Conservation (phyloP, 2,329 filamentous ascomycete species). For the Fusarium pseudocircinatum region DNA sequence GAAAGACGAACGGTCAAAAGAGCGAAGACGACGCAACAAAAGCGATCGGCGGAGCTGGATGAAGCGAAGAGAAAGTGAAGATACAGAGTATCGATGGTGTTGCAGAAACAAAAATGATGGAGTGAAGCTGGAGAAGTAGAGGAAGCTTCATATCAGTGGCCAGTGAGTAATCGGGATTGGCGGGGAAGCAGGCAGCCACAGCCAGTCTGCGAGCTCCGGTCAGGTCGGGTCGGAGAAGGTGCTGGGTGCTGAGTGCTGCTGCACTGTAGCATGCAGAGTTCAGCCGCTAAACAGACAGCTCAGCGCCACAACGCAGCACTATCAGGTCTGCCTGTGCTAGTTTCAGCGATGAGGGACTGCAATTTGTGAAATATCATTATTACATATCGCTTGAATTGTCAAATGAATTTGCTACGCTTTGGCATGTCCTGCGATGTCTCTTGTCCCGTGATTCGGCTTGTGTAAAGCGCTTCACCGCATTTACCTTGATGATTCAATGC, state of each 20-base stretch:
- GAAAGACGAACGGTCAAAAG: not conserved
- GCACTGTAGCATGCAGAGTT: not conserved
- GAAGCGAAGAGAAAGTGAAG: slow-evolving; percentile 7
- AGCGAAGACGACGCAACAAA: not conserved
- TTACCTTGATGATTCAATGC: not conserved
- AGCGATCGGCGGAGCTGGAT: not conserved
- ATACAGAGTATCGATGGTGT: slow-evolving; percentile 34
- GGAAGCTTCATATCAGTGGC: not conserved
- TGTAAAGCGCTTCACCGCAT: slow-evolving; percentile 15
- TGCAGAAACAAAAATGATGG: slow-evolving; percentile 14
- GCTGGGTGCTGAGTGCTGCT: not conserved
- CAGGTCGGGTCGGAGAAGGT: not conserved
- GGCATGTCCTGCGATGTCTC: not conserved
- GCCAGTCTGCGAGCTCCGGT: not conserved
- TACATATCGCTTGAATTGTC: not conserved
- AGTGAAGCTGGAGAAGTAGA: slow-evolving; percentile 25
- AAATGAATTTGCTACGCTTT: not conserved
- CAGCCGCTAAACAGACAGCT: slow-evolving; percentile 14
- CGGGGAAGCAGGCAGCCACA: slow-evolving; percentile 17
- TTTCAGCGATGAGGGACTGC: not conserved
- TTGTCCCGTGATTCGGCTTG: not conserved
- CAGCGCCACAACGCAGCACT: slow-evolving; percentile 10
- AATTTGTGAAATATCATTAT: not conserved
- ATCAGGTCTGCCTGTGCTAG: not conserved
- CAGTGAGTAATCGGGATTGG: slow-evolving; percentile 8